phyloP scores from a whole-genome alignment of 1,284 basidiomycete genomes.

The Boletus smithii region DNA sequence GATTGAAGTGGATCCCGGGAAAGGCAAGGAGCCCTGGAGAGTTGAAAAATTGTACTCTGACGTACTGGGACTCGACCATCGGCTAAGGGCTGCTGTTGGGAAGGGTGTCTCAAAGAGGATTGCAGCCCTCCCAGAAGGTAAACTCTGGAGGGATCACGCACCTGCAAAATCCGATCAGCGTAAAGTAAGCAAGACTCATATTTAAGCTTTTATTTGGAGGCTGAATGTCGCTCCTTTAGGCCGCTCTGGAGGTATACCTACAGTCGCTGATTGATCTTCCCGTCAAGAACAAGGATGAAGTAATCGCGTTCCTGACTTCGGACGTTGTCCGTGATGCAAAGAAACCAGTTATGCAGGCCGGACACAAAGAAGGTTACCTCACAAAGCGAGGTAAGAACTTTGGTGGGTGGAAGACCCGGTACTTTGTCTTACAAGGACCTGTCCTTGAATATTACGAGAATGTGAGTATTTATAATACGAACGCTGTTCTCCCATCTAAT shows the following conservation, averaged over 20 bases:
- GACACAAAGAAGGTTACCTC: slow-evolving; percentile 93
- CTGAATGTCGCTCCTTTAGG: slow-evolving; percentile 40
- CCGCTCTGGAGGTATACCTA: slow-evolving; percentile 82
- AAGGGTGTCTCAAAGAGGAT: slow-evolving; percentile 77
- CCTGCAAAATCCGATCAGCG: slow-evolving; percentile 94
- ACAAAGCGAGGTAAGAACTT: slow-evolving; percentile 97
- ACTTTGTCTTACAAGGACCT: slow-evolving; percentile 86
- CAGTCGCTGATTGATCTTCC: slow-evolving; percentile 82
- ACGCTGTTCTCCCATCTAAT: slow-evolving; percentile 15
- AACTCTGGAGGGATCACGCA: slow-evolving; percentile 94
- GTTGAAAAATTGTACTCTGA: slow-evolving; percentile 94
- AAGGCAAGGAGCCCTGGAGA: slow-evolving; percentile 76
- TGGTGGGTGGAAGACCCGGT: slow-evolving; percentile 94
- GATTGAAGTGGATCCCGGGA: slow-evolving; percentile 63
- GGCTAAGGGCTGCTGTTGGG: slow-evolving; percentile 62
- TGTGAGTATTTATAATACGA: slow-evolving; percentile 50
- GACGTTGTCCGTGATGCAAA: slow-evolving; percentile 76
- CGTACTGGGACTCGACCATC: slow-evolving; percentile 79
- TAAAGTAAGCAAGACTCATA: slow-evolving; percentile 55
- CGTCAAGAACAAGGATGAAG: slow-evolving; percentile 84
- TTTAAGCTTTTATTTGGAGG: neutral
- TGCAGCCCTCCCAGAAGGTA: slow-evolving; percentile 81
- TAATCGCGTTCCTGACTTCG: slow-evolving; percentile 90
- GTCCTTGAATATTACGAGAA: slow-evolving; percentile 92
- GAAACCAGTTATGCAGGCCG: slow-evolving; percentile 72